Conservation (phyloP, 2,329 filamentous ascomycete species). For the Phialophora tarda region DNA sequence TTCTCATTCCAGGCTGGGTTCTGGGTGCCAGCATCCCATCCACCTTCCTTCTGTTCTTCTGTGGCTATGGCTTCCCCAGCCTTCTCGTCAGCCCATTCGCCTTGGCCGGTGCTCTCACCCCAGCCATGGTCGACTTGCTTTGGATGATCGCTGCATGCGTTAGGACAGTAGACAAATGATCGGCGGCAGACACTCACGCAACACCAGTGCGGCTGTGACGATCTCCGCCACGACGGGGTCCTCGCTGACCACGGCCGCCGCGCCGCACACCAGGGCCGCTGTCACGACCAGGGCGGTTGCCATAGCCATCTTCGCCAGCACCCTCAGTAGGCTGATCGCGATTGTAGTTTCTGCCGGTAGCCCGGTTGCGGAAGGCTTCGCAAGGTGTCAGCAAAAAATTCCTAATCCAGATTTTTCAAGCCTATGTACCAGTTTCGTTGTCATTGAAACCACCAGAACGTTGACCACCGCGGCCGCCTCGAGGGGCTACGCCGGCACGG, state of each 20-base stretch:
- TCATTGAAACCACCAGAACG: conserved; percentile 67
- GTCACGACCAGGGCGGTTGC: conserved; percentile 38
- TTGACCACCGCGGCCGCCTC: conserved; percentile 54
- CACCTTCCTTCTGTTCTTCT: conserved; percentile 77
- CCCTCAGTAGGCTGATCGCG: conserved; percentile 76
- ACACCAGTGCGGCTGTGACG: conserved; percentile 67
- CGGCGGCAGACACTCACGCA: conserved; percentile 54
- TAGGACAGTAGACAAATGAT: conserved; percentile 36
- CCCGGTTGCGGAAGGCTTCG: conserved; percentile 86
- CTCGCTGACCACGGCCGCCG: conserved; percentile 67
- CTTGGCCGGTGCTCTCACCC: conserved; percentile 80
- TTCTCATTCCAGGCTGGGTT: conserved; percentile 43
- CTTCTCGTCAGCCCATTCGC: conserved; percentile 89
- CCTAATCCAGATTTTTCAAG: conserved; percentile 15
- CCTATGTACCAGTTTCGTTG: conserved; percentile 82
- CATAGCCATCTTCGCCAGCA: conserved; percentile 55
- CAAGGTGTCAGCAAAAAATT: conserved; percentile 21
- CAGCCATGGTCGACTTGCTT: conserved; percentile 76
- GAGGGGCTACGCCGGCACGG: conserved; percentile 44
- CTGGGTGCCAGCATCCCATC: conserved; percentile 45
- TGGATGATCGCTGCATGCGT: conserved; percentile 47
- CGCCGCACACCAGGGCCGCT: conserved; percentile 58
- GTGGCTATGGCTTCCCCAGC: conserved; percentile 88
- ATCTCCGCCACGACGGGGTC: conserved; percentile 60
- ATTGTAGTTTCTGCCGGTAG: conserved; percentile 81